phyloP scores from a whole-genome alignment of 2,329 filamentous ascomycete genomes.

The Metarhizium rileyi region DNA sequence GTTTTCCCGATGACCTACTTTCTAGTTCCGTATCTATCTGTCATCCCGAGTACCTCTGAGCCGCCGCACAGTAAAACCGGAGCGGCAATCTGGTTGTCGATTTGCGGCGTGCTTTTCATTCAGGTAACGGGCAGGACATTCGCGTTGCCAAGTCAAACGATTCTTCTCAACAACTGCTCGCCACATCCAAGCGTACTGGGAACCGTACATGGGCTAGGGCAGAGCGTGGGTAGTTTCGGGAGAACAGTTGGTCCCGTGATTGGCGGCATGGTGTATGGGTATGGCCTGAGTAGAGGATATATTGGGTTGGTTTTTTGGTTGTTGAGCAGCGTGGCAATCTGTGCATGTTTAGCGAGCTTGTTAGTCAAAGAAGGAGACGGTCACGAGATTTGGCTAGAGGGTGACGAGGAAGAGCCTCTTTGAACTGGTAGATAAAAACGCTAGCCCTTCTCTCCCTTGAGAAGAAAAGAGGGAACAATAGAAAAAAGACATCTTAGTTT shows the following conservation, averaged over 20 bases:
- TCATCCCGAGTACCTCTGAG: constrained; percentile 48
- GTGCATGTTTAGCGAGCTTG: constrained; percentile 40
- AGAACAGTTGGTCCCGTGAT: constrained; percentile 51
- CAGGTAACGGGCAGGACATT: constrained; percentile 62
- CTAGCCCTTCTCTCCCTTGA: not conserved
- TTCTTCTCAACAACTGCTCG: constrained; percentile 38
- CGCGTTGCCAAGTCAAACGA: constrained; percentile 35
- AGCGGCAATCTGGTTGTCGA: constrained; percentile 51
- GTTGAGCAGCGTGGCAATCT: constrained; percentile 37
- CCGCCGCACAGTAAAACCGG: constrained; percentile 42
- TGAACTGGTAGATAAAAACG: not conserved
- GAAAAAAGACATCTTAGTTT: not conserved
- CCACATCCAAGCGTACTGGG: constrained; percentile 38
- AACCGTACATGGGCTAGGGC: constrained; percentile 40
- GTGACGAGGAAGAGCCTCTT: constrained; percentile 33
- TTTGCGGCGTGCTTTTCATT: constrained; percentile 50
- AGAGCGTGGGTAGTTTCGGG: constrained; percentile 48
- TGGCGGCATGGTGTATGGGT: constrained; percentile 51
- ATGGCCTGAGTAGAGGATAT: constrained; percentile 44
- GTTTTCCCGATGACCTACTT: constrained; percentile 64
- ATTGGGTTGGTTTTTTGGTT: constrained; percentile 42
- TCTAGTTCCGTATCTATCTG: constrained; percentile 58
- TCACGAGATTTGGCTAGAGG: constrained; percentile 55
- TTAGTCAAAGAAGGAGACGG: constrained; percentile 52
- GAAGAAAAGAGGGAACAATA: not conserved